Evolutionary conservation across 2,329 filamentous ascomycete species (phyloP).

Genomic region (Paraconiothyrium sp.): DNA sequence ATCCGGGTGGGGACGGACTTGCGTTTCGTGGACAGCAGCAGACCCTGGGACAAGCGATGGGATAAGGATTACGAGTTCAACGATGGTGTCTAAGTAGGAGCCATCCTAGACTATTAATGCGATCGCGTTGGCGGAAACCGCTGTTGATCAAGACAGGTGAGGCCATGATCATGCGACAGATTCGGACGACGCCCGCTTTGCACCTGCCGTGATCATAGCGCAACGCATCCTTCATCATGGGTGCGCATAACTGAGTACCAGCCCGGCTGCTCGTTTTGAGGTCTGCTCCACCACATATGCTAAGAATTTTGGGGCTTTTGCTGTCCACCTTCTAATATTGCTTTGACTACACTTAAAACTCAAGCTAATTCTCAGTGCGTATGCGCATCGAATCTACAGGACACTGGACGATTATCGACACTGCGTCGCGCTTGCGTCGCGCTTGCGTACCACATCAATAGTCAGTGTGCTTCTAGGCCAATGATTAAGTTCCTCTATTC

Average conservation of each 20-base stretch:
- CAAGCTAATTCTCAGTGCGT: too few relatives aligned
- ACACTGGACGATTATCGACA: too few relatives aligned
- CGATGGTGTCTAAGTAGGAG: slow-evolving; percentile 31
- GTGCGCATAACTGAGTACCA: not conserved
- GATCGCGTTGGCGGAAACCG: not conserved
- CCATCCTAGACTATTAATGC: not conserved
- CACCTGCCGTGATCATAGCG: not conserved
- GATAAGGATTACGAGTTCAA: slow-evolving; percentile 44
- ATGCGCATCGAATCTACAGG: too few relatives aligned
- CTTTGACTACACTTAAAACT: too few relatives aligned
- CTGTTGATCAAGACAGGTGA: not conserved
- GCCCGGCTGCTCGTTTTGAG: not conserved
- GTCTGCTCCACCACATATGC: not conserved
- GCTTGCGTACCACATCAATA: too few relatives aligned
- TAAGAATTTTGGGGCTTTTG: not conserved
- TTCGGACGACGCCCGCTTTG: not conserved
- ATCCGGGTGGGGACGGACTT: slow-evolving; percentile 67
- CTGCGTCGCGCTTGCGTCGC: too few relatives aligned
- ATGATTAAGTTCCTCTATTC: too few relatives aligned
- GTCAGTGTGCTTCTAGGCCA: too few relatives aligned
- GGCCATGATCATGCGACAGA: not conserved
- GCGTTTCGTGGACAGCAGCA: slow-evolving; percentile 63
- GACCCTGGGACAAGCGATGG: slow-evolving; percentile 60
- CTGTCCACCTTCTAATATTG: not conserved
- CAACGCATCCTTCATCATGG: not conserved